Evolutionary conservation across 208 protist species (phyloP).

Genomic region (Leishmania aethiopica): DNA sequence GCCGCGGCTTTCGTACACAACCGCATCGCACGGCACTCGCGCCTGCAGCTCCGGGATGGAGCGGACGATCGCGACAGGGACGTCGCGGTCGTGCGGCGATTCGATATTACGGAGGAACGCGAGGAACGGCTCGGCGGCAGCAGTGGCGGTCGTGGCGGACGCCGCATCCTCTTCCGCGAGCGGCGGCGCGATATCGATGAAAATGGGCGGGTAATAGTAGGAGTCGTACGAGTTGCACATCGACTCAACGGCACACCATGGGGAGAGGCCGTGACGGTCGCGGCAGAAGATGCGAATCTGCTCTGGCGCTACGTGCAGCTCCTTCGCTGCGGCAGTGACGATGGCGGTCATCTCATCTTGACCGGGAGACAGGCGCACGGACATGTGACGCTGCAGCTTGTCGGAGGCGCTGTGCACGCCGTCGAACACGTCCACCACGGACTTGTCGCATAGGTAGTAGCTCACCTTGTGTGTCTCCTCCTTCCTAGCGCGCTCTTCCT

Average conservation of each 20-base stretch:
- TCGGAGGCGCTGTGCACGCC: slow-evolving; percentile 27
- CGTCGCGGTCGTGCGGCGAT: neutral
- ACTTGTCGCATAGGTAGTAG: slow-evolving; percentile 44
- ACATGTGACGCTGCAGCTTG: slow-evolving; percentile 19
- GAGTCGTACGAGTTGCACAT: slow-evolving; percentile 23
- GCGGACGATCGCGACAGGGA: slow-evolving; percentile 18
- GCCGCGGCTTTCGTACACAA: slow-evolving; percentile 18
- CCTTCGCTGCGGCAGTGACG: slow-evolving; percentile 32
- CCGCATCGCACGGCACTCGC: slow-evolving; percentile 7
- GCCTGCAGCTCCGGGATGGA: slow-evolving; percentile 22
- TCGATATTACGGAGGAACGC: slow-evolving; percentile 21
- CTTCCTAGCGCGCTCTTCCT: slow-evolving; percentile 30
- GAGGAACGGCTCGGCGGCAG: slow-evolving; percentile 3
- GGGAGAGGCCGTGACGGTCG: slow-evolving; percentile 13
- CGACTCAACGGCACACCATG: slow-evolving; percentile 14
- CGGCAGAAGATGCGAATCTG: slow-evolving; percentile 40
- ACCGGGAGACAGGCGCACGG: slow-evolving; percentile 24
- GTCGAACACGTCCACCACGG: slow-evolving; percentile 52
- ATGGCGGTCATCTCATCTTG: slow-evolving; percentile 25
- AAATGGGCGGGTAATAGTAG: slow-evolving; percentile 19
- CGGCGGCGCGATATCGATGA: slow-evolving; percentile 20
- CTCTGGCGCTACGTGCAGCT: slow-evolving; percentile 28
- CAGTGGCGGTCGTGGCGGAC: neutral
- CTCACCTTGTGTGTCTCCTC: slow-evolving; percentile 23
- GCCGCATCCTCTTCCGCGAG: neutral